These are phyloP conservation scores for Hanseniaspora clermontiae DNA, from an alignment of 805 yeast genomes.

Conservation along the genomic window DNA sequence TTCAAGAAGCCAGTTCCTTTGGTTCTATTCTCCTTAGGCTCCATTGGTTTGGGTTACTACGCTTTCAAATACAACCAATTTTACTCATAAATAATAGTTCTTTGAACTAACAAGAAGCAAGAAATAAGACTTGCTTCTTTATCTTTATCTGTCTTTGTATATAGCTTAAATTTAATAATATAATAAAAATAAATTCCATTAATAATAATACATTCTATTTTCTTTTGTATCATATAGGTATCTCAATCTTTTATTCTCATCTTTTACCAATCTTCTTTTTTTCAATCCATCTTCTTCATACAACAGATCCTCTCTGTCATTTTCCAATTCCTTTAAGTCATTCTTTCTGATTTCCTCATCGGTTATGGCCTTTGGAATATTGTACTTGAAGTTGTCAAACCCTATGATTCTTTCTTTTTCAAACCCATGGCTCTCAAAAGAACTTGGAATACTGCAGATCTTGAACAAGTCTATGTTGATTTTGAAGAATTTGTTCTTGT, in stretches of 20 bases:
- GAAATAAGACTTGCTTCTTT: too few species aligned
- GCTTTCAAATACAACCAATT: conserved; percentile 64
- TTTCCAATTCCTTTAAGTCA: conserved; percentile 10
- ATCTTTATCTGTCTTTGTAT: too few species aligned
- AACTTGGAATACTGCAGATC: neutral
- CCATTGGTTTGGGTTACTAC: conserved; percentile 53
- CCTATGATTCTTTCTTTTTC: neutral
- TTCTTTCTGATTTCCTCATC: conserved; percentile 11
- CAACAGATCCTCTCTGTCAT: neutral
- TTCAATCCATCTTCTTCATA: neutral
- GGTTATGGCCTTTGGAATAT: conserved; percentile 7
- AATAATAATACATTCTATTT: conserved; percentile 5
- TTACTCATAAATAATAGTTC: conserved; percentile 27
- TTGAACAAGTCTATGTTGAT: neutral
- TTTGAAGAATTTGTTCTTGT: neutral
- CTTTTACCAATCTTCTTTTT: neutral
- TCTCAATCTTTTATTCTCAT: neutral
- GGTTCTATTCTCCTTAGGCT: conserved; percentile 49
- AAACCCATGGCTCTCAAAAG: neutral
- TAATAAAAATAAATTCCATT: neutral
- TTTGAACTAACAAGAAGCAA: too few species aligned
- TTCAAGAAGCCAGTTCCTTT: conserved; percentile 70
- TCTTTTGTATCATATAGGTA: conserved; percentile 3
- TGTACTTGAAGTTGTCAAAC: conserved; percentile 8
- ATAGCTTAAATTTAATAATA: neutral